Evolutionary conservation across 2,329 filamentous ascomycete species (phyloP).

Genomic region (Exophiala aquamarina): DNA sequence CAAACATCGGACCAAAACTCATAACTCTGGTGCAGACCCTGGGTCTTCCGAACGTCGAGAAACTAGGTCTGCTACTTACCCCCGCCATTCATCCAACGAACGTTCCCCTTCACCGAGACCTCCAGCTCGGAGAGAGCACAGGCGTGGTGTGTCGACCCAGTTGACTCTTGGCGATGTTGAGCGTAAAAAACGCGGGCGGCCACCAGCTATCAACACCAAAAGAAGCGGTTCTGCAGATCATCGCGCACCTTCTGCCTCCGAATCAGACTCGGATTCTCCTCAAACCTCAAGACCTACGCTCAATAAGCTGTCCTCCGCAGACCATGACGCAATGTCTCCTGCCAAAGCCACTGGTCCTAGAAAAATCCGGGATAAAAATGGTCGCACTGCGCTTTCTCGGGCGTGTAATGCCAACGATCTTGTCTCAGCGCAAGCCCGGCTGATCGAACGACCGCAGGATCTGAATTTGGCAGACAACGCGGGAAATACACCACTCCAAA

Average conservation of each 20-base stretch:
- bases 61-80: conserved; percentile 32
- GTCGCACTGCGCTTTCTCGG: conserved; percentile 84
- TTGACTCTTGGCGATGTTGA: conserved; percentile 24
- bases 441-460: conserved; percentile 79
- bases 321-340: conserved; percentile 58
- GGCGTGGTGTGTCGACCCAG: conserved; percentile 31
- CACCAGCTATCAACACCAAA: conserved; percentile 42
- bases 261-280: conserved; percentile 38
- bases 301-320: conserved; percentile 42
- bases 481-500: conserved; percentile 93
- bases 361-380: conserved; percentile 88
- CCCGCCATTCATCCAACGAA: conserved; percentile 27
- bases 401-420: conserved; percentile 85
- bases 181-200: conserved; percentile 38
- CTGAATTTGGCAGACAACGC: conserved; percentile 89
- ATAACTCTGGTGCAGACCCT: conserved; percentile 16
- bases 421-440: conserved; percentile 71
- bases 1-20: conserved; percentile 25
- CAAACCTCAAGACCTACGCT: conserved; percentile 38
- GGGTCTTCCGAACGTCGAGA: conserved; percentile 29
- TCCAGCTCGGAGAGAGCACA: conserved; percentile 22
- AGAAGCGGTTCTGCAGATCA: conserved; percentile 47
- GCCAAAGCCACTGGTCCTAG: conserved; percentile 71
- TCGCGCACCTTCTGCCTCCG: conserved; percentile 32
- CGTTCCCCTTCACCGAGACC: conserved; percentile 31